Evolutionary conservation across 495 filamentous ascomycete genomes (phyloP), one percentile per base, ranked within the genome.

Genomic region (Aspergillus diversus): DNA sequence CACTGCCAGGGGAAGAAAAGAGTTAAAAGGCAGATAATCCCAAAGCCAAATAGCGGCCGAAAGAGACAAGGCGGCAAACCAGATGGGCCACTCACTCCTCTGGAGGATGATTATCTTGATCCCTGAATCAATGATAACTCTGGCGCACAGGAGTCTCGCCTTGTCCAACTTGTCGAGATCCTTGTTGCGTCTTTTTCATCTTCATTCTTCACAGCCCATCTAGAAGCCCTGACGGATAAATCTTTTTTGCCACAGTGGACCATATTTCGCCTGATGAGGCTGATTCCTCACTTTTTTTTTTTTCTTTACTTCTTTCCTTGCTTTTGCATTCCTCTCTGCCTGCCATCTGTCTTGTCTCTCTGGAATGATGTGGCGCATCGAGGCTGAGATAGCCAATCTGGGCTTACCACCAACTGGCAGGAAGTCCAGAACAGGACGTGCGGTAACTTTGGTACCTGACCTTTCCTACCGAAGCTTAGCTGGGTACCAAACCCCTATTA

Each of bases 11-110:
- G 66, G 66, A 61, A 47, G 33, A 53, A 35, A 37, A 13, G 21
- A 55, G 21, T 12, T 43, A 43, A 48, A 43, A 48, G n/a, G 46
- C 16, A 48, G 46, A 21, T 1, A 21, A 5, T 42, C 16, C 21
- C 13, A 32, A 32, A 48, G 37, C 47, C 32, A 59, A 64, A 59
- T 15, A 55, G 46, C 46, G 39, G 37, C 33, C 39, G 27, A 37
- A 64, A 55, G 66, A 66, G 61, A 63, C 60, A 61, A 69, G 67
- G 67, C 67, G 55, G 61, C 61, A 64, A 69, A 66, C 67, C 52
- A 52, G 67, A 63, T 57, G 57, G 13, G 17, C 49, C 49, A 51
- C 57, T 57, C 56, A 37, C 51, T 17, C n/a, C 39, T 39, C 12
- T 54, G 9, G 33, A 32, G 51, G 33, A 50, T 48, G 33, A 27